Percentiles rank a stretch among this genome's conserved stretches.
These are phyloP conservation scores for Teunomyces pallodes DNA, from an alignment of 805 yeast genomes.

Conservation along the genomic window DNA sequence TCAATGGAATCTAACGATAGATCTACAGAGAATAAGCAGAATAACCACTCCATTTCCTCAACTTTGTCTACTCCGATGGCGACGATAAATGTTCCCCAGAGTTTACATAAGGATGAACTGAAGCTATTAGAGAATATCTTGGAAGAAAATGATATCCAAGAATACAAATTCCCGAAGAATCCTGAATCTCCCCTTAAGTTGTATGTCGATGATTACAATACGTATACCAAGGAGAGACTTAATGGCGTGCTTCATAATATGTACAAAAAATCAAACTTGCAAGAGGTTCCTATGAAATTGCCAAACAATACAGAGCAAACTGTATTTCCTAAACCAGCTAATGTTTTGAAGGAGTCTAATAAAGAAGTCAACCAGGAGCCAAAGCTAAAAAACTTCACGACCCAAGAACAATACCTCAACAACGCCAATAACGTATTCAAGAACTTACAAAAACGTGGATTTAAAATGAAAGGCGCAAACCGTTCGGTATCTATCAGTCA, in stretches of 20 bases:
- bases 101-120: neutral
- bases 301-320: neutral
- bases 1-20: slow-evolving; percentile 19
- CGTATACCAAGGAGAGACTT: slow-evolving; percentile 37
- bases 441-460: slow-evolving; percentile 37
- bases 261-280: slow-evolving; percentile 14
- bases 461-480: slow-evolving; percentile 7
- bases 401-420: slow-evolving; percentile 34
- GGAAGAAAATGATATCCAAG: slow-evolving; percentile 19
- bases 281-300: slow-evolving; percentile 1
- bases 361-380: slow-evolving; percentile 13
- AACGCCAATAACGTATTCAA: slow-evolving; percentile 41
- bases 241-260: slow-evolving; percentile 25
- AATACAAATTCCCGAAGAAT: slow-evolving; percentile 16
- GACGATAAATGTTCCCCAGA: slow-evolving; percentile 13
- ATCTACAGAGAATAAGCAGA: slow-evolving; percentile 4
- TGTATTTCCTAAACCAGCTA: neutral
- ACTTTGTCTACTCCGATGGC: slow-evolving; percentile 39
- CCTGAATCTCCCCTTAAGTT: slow-evolving; percentile 43
- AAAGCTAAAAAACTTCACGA: slow-evolving; percentile 31
- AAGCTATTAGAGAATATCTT: slow-evolving; percentile 16
- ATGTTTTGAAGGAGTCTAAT: slow-evolving; percentile 6
- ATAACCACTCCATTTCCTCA: slow-evolving; percentile 27
- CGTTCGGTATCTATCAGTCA: slow-evolving; percentile 13
- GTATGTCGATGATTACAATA: slow-evolving; percentile 38